Evolutionary conservation across 2,329 filamentous ascomycete genomes (phyloP).

Genomic region (Talaromyces sp.): DNA sequence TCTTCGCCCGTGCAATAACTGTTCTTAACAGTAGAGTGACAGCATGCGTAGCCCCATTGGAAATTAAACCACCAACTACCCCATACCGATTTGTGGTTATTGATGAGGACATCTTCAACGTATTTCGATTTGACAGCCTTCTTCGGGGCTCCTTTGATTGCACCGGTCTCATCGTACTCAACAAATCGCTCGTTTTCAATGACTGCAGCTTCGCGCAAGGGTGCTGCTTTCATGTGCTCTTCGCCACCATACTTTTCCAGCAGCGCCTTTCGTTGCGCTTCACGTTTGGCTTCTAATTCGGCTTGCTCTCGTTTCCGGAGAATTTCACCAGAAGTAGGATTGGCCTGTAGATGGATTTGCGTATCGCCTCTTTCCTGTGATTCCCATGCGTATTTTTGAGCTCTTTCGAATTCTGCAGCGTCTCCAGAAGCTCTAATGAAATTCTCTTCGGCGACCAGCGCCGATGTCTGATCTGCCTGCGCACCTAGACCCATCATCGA

Average conservation of each 20-base stretch:
- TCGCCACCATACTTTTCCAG: slow-evolving; percentile 78
- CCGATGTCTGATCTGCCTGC: slow-evolving; percentile 73
- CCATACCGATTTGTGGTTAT: slow-evolving; percentile 92
- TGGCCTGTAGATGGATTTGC: slow-evolving; percentile 88
- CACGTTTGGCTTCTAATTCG: slow-evolving; percentile 66
- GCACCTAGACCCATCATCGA: slow-evolving; percentile 84
- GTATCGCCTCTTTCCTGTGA: slow-evolving; percentile 78
- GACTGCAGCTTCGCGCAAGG: slow-evolving; percentile 64
- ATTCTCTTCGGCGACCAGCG: slow-evolving; percentile 85
- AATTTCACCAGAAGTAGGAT: slow-evolving; percentile 88
- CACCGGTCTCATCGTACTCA: slow-evolving; percentile 88
- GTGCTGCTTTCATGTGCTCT: slow-evolving; percentile 59
- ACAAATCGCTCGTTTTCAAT: slow-evolving; percentile 82
- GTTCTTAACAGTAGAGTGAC: slow-evolving; percentile 90
- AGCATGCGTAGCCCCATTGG: slow-evolving; percentile 94
- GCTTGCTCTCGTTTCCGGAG: slow-evolving; percentile 74
- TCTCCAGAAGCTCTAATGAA: slow-evolving; percentile 87
- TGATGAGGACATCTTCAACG: slow-evolving; percentile 76
- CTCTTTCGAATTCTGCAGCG: slow-evolving; percentile 85
- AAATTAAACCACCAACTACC: slow-evolving; percentile 97
- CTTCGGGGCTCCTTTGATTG: slow-evolving; percentile 82
- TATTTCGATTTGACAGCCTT: slow-evolving; percentile 84
- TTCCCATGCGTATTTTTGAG: slow-evolving; percentile 92
- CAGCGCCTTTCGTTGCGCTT: slow-evolving; percentile 66
- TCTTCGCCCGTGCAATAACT: slow-evolving; percentile 95